phyloP scores from a whole-genome alignment of 2,329 filamentous ascomycete species.

The Fusarium coicis region DNA sequence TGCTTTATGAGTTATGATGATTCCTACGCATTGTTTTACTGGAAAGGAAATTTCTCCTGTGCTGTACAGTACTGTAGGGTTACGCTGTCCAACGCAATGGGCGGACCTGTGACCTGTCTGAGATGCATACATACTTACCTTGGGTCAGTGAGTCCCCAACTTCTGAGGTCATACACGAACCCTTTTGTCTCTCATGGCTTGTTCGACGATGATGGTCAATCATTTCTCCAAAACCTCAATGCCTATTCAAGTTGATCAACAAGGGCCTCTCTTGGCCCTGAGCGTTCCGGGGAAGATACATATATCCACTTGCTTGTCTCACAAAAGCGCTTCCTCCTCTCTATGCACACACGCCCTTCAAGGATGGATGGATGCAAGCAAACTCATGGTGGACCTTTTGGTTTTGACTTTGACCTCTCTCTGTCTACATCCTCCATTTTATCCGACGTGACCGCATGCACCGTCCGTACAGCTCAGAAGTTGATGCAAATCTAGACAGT shows the following conservation, averaged over 20 bases:
- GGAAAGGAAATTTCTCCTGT: not conserved
- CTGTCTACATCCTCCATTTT: conserved; percentile 22
- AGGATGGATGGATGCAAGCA: not conserved
- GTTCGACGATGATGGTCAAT: not conserved
- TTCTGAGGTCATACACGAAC: conserved; percentile 3
- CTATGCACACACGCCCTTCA: conserved; percentile 27
- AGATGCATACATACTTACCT: conserved; percentile 15
- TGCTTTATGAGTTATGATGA: conserved; percentile 34
- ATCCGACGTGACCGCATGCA: conserved; percentile 20
- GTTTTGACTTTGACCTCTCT: conserved; percentile 11
- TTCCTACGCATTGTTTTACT: conserved; percentile 1
- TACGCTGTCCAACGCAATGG: not conserved
- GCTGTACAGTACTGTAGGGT: conserved; percentile 10
- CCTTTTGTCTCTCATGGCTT: not conserved
- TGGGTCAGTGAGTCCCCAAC: conserved; percentile 28
- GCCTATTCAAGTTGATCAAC: conserved; percentile 21
- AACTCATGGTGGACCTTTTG: conserved; percentile 19
- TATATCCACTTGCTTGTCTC: conserved; percentile 8
- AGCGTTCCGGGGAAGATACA: conserved; percentile 20
- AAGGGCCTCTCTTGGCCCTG: conserved; percentile 13
- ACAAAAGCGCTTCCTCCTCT: not conserved
- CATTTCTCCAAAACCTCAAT: not conserved
- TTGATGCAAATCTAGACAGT: conserved; percentile 16
- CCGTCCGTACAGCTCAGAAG: not conserved
- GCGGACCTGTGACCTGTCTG: conserved; percentile 14